These are phyloP conservation scores for Aspergillus neoniger DNA, from an alignment of 2,329 filamentous ascomycete genomes.

Conservation along the genomic window DNA sequence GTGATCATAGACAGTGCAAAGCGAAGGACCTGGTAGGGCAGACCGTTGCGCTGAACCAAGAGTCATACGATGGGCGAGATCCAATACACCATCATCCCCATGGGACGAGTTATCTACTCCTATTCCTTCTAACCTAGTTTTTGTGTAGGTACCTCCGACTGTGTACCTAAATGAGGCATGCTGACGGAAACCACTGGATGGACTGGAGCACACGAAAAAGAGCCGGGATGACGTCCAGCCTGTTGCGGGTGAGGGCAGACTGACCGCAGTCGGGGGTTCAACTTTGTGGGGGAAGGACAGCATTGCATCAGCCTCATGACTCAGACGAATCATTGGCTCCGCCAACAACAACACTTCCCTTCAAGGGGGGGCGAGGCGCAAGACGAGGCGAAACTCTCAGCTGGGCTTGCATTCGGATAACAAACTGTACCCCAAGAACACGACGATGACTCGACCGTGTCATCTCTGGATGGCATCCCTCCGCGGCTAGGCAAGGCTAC, in stretches of 20 bases:
- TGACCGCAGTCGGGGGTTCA: slow-evolving; percentile 4
- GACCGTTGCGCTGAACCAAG: slow-evolving; percentile 10
- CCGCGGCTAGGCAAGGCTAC: neutral
- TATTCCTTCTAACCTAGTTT: too few species aligned
- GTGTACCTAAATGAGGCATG: slow-evolving; percentile 10
- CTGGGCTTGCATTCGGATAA: slow-evolving; percentile 2
- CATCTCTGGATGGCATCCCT: neutral
- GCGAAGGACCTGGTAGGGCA: slow-evolving; percentile 6
- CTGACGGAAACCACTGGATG: slow-evolving; percentile 14
- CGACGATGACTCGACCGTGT: neutral
- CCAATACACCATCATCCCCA: slow-evolving; percentile 27
- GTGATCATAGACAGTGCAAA: slow-evolving; percentile 18
- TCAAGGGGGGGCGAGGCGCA: slow-evolving; percentile 1
- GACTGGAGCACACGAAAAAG: slow-evolving; percentile 26
- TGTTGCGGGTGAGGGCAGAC: slow-evolving; percentile 11
- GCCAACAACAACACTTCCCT: neutral
- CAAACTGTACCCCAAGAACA: neutral
- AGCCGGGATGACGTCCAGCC: slow-evolving; percentile 21
- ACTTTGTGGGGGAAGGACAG: slow-evolving; percentile 13
- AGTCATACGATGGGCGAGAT: slow-evolving; percentile 27
- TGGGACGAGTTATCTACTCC: neutral
- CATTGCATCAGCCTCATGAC: slow-evolving; percentile 24
- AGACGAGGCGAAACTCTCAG: slow-evolving; percentile 8
- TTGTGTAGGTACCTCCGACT: neutral
- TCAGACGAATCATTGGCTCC: slow-evolving; percentile 14